Percentiles rank a stretch among this genome's conserved stretches.
Conservation (phyloP, 164 flowering plant genomes). For the Vitis rotundifolia region DNA sequence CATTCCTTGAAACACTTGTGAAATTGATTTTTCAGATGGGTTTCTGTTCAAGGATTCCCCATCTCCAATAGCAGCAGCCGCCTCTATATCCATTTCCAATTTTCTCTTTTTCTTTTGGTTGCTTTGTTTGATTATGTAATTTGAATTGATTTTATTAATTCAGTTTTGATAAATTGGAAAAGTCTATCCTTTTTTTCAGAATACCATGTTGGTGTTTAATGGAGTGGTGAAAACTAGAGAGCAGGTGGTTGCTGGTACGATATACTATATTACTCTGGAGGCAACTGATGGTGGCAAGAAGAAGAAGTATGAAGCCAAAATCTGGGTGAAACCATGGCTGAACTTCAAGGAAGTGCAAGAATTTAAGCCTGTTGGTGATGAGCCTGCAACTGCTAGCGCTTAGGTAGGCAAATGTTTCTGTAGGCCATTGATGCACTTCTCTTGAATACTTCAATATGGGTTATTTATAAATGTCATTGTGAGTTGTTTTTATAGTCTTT, state of each 20-base stretch:
- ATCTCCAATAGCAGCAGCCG: too few relatives aligned
- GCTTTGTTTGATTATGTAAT: not conserved
- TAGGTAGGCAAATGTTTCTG: too few relatives aligned
- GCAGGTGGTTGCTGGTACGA: slow-evolving; percentile 30
- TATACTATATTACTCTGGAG: slow-evolving; percentile 31
- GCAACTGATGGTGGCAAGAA: slow-evolving; percentile 25
- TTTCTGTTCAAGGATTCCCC: too few relatives aligned
- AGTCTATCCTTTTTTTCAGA: slow-evolving; percentile 3
- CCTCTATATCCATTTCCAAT: not conserved
- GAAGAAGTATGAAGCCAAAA: slow-evolving; percentile 26
- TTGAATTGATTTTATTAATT: too few relatives aligned
- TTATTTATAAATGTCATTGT: too few relatives aligned
- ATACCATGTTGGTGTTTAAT: slow-evolving; percentile 19
- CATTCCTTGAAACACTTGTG: too few relatives aligned
- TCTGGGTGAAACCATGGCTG: slow-evolving; percentile 38
- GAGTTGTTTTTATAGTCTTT: too few relatives aligned
- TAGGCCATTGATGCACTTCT: too few relatives aligned
- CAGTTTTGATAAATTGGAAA: too few relatives aligned
- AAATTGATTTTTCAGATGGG: too few relatives aligned
- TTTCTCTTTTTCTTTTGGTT: not conserved
- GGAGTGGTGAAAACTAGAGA: slow-evolving; percentile 26
- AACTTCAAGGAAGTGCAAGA: slow-evolving; percentile 28
- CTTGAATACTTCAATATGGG: too few relatives aligned
- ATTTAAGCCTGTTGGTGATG: slow-evolving; percentile 22
- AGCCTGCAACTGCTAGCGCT: too few relatives aligned